Conservation (phyloP, 805 yeast genomes). For the Candida germanica region DNA sequence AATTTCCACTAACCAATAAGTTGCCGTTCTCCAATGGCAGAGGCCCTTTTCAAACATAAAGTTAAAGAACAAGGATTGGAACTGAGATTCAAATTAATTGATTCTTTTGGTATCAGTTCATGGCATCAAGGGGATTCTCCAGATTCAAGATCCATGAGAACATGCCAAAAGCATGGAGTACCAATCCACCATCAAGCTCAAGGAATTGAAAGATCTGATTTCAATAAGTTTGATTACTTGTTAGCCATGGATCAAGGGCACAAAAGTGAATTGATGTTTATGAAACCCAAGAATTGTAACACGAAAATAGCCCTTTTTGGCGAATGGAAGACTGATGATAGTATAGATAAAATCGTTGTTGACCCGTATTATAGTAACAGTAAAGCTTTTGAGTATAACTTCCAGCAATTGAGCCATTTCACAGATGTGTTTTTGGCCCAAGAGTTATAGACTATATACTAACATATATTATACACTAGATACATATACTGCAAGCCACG, state of each 20-base stretch:
- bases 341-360: constrained; percentile 58
- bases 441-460: no score
- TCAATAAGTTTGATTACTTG: constrained; percentile 59
- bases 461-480: no score
- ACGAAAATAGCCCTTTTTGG: constrained; percentile 69
- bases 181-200: constrained; percentile 76
- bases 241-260: constrained; percentile 72
- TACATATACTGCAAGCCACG: no score
- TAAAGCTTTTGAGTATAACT: constrained; percentile 79
- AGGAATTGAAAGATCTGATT: constrained; percentile 52
- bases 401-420: constrained; percentile 71
- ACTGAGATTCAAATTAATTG: constrained; percentile 53
- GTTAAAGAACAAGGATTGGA: constrained; percentile 51
- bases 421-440: constrained; percentile 62
- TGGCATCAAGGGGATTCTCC: constrained; percentile 84
- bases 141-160: constrained; percentile 66
- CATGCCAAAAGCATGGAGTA: constrained; percentile 69
- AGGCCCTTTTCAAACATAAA: constrained; percentile 74
- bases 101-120: constrained; percentile 86
- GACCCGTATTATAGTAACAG: constrained; percentile 94
- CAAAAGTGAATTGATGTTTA: constrained; percentile 44
- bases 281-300: constrained; percentile 50
- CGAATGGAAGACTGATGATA: constrained; percentile 60
- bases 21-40: constrained; percentile 98
- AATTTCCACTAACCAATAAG: no score